phyloP scores from a whole-genome alignment of 345 rosid species.

The Moricandia arvensis region DNA sequence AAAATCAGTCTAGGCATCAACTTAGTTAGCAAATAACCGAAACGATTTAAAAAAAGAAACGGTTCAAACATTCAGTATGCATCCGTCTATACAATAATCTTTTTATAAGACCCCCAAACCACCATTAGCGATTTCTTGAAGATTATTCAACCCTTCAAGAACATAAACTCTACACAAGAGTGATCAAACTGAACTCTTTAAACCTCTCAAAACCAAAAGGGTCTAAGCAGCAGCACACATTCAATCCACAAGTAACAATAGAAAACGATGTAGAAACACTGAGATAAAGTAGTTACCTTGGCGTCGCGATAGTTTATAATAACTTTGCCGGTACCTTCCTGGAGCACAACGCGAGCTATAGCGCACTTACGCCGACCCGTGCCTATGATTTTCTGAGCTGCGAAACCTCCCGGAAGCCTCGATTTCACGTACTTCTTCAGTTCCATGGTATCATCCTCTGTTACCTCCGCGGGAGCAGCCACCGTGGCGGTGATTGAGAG shows the following conservation, averaged over 20 bases:
- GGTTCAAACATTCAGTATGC: too few species aligned
- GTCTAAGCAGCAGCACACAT: not conserved
- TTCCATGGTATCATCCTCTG: constrained; percentile 45
- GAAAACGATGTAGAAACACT: not conserved
- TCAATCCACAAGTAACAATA: constrained; percentile 1
- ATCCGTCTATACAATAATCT: too few species aligned
- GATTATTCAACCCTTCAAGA: not conserved
- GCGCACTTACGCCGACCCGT: constrained; percentile 94
- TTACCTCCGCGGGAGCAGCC: constrained; percentile 41
- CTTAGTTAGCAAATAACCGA: too few species aligned
- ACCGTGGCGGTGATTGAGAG: constrained; percentile 58
- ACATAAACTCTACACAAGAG: too few species aligned
- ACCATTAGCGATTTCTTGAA: too few species aligned
- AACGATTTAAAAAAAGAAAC: too few species aligned
- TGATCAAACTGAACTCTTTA: too few species aligned
- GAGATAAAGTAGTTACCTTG: constrained; percentile 40
- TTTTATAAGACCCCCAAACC: too few species aligned
- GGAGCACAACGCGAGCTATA: constrained; percentile 87
- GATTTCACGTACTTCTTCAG: constrained; percentile 75
- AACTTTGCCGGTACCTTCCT: constrained; percentile 86
- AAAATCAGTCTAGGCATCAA: too few species aligned
- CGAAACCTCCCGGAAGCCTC: constrained; percentile 88
- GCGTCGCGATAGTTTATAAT: constrained; percentile 91
- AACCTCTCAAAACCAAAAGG: not conserved
- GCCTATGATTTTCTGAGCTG: constrained; percentile 80